A percentile compares a stretch with the other conserved stretches of the same genome.
Conservation (phyloP, 2,329 filamentous ascomycete species). For the Lachnellula willkommii region DNA sequence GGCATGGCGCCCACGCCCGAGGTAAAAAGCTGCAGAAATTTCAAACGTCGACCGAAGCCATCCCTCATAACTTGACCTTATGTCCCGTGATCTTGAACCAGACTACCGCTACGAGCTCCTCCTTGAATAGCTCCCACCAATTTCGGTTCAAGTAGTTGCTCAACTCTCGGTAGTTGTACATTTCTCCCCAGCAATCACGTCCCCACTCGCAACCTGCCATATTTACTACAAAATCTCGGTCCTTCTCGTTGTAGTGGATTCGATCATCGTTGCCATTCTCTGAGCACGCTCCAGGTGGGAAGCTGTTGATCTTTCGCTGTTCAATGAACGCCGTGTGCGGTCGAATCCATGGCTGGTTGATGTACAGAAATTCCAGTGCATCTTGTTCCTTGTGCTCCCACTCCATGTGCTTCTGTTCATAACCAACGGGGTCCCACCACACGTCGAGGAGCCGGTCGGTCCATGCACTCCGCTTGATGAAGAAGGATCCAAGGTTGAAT, state of each 20-base stretch:
- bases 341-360: slow-evolving; percentile 86
- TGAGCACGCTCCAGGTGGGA: slow-evolving; percentile 82
- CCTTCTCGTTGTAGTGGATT: slow-evolving; percentile 80
- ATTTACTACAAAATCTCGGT: slow-evolving; percentile 91
- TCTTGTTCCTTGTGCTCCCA: slow-evolving; percentile 99
- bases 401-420: slow-evolving; percentile 97
- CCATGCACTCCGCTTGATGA: slow-evolving; percentile 79
- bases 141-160: slow-evolving; percentile 86
- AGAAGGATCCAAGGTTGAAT: slow-evolving; percentile 96
- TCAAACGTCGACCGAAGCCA: background rate
- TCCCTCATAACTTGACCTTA: slow-evolving; percentile 27
- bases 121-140: slow-evolving; percentile 71
- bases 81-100: slow-evolving; percentile 61
- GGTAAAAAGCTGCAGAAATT: background rate
- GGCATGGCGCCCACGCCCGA: background rate
- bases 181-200: slow-evolving; percentile 94
- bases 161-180: slow-evolving; percentile 89
- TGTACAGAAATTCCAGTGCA: slow-evolving; percentile 86
- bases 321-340: slow-evolving; percentile 83
- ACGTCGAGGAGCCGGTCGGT: slow-evolving; percentile 87
- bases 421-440: slow-evolving; percentile 97
- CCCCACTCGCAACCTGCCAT: slow-evolving; percentile 99
- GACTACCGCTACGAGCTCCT: slow-evolving; percentile 55
- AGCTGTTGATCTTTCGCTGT: slow-evolving; percentile 90
- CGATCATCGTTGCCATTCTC: slow-evolving; percentile 67